Evolutionary conservation across 202 grass and related monocot genomes (phyloP), one percentile per base, ranked within the genome.

Genomic region (Digitaria exilis): DNA sequence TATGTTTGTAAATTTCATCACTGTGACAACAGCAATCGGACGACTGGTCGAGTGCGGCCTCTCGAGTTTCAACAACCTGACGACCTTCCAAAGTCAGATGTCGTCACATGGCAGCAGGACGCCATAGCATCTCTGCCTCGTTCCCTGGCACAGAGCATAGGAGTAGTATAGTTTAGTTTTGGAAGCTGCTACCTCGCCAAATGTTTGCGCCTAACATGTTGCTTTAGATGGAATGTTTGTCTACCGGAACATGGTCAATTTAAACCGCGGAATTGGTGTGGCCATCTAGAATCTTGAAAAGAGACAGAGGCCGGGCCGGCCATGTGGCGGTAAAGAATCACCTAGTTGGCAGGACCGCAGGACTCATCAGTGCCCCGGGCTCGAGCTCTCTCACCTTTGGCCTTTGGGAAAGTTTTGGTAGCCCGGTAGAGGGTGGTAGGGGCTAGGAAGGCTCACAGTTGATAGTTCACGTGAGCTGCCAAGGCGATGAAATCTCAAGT

Each of bases 231-330:
- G 71, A 70, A 78, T 78, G 71, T 76, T 62, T 28, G 31, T 16
- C 22, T 18, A 69, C 78, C 7, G 25, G 69, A n/a, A 57, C 63
- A 19, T 60, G 84, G 71, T 61, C 46, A 80, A 73, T 80, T 60
- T 87, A 60, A 79, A 75, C 32, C 9, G 11, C 18, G 9, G 7
- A 16, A 17, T 12, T 29, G 32, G 5, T 63, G 65, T 39, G 80
- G 80, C 32, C 57, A 65, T 7, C 44, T 65, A 64, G 84, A 73
- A 85, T 80, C 84, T 85, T 52, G n/a, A n/a, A n/a, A n/a, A n/a
- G n/a, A n/a, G 37, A 39, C 28, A 19, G 74, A 62, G 59, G 28
- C 42, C n/a, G n/a, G n/a, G n/a, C n/a, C 28, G 58, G 19, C 11
- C 29, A 62, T 65, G 59, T 52, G 24, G 64, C 8, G 0, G 31